phyloP scores from a whole-genome alignment of 106 monocot species.

The Dactylorhiza incarnata region DNA sequence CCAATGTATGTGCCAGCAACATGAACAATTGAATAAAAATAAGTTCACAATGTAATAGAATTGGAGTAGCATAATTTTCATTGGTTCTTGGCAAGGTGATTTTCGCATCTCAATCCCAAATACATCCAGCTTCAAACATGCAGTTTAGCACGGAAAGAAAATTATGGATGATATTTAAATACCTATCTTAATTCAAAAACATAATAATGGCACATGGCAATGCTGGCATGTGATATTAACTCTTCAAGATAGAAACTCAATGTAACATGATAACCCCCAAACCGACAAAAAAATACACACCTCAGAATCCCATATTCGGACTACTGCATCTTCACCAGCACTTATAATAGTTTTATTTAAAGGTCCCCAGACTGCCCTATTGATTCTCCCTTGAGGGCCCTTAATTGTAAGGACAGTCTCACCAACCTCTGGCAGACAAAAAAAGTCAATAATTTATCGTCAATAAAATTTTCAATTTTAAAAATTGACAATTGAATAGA shows the following conservation, averaged over 20 bases:
- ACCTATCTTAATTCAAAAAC: not conserved
- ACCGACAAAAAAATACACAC: slow-evolving; percentile 13
- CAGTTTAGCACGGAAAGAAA: no score
- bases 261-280: not conserved
- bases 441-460: not conserved
- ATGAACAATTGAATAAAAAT: no score
- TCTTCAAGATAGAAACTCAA: not conserved
- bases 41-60: no score
- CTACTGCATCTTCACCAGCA: slow-evolving; percentile 82
- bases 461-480: not conserved
- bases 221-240: not conserved
- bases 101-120: no score
- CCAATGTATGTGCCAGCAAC: no score
- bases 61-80: no score
- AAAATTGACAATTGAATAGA: not conserved
- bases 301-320: slow-evolving; percentile 95
- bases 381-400: slow-evolving; percentile 83
- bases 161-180: not conserved
- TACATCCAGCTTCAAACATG: not conserved
- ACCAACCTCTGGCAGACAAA: slow-evolving; percentile 44
- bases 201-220: not conserved
- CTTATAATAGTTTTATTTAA: slow-evolving; percentile 91
- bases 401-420: slow-evolving; percentile 74
- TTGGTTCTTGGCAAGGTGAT: no score
- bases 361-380: slow-evolving; percentile 91